A percentile compares a stretch with the other conserved stretches of the same genome.
Conservation (phyloP, 345 rosid species). For the Boechera divaricarpa region DNA sequence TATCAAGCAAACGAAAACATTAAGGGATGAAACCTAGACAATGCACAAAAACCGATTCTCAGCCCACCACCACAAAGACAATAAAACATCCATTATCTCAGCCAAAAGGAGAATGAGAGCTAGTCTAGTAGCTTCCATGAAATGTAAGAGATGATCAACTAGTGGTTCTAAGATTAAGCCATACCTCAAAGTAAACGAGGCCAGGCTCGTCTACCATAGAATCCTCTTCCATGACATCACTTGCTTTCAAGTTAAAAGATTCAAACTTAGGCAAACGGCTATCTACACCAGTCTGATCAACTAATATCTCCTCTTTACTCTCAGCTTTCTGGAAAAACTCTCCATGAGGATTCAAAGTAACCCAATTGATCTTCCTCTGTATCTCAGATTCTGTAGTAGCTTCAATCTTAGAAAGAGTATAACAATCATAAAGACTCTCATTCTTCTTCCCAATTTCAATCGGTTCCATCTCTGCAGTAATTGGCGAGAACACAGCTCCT, state of each 20-base stretch:
- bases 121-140: background rate
- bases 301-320: constrained; percentile 34
- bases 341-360: constrained; percentile 85
- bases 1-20: constrained; percentile 12
- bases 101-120: background rate
- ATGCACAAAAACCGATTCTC: background rate
- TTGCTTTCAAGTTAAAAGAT: constrained; percentile 64
- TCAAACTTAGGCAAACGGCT: constrained; percentile 59
- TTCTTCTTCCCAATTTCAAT: constrained; percentile 72
- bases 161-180: constrained; percentile 1
- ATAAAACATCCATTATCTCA: background rate
- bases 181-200: constrained; percentile 88
- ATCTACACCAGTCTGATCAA: constrained; percentile 36
- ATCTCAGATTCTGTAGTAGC: constrained; percentile 51
- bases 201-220: constrained; percentile 79
- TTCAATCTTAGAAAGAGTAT: constrained; percentile 63
- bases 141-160: background rate
- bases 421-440: constrained; percentile 78
- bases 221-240: constrained; percentile 94
- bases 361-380: constrained; percentile 82
- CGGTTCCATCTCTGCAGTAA: constrained; percentile 91
- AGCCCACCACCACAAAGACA: background rate
- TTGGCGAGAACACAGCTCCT: constrained; percentile 90
- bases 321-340: constrained; percentile 51
- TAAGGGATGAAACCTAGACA: constrained; percentile 3